These are phyloP conservation scores for Achlya hypogyna DNA, from an alignment of 352 stramenopile genomes.

Conservation along the genomic window DNA sequence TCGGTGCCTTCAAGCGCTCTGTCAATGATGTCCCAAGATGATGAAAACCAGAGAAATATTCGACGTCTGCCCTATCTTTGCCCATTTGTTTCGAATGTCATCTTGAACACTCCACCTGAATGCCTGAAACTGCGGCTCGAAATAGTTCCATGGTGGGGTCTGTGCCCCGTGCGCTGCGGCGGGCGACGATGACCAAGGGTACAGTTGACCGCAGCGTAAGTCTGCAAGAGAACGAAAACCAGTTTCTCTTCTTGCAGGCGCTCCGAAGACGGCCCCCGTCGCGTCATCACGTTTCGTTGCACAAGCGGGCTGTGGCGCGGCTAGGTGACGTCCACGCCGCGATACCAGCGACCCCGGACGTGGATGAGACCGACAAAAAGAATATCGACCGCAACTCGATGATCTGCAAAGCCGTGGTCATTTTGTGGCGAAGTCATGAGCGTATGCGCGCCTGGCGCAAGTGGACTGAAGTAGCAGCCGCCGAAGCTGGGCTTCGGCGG, in stretches of 20 bases:
- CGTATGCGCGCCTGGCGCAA: background rate
- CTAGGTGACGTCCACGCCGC: background rate
- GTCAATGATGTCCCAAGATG: no score
- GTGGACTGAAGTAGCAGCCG: background rate
- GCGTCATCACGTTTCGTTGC: background rate
- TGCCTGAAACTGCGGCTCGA: no score
- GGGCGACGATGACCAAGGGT: background rate
- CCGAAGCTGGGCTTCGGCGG: background rate
- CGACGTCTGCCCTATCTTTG: no score
- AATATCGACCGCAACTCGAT: constrained; percentile 10
- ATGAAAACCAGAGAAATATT: no score
- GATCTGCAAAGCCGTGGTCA: constrained; percentile 17
- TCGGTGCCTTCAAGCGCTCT: no score
- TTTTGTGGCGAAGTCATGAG: constrained; percentile 2
- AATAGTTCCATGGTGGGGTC: no score
- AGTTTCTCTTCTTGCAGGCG: constrained; percentile 11
- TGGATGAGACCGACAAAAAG: background rate
- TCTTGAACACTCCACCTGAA: no score
- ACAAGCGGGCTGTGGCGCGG: background rate
- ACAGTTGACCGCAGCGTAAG: background rate
- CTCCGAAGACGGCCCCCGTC: background rate
- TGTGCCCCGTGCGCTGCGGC: background rate
- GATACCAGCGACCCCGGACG: background rate
- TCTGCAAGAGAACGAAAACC: constrained; percentile 1
- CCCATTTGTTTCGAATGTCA: no score